Evolutionary conservation across 768 basidiomycete genomes (phyloP).

Genomic region (Serpula lacrymans): DNA sequence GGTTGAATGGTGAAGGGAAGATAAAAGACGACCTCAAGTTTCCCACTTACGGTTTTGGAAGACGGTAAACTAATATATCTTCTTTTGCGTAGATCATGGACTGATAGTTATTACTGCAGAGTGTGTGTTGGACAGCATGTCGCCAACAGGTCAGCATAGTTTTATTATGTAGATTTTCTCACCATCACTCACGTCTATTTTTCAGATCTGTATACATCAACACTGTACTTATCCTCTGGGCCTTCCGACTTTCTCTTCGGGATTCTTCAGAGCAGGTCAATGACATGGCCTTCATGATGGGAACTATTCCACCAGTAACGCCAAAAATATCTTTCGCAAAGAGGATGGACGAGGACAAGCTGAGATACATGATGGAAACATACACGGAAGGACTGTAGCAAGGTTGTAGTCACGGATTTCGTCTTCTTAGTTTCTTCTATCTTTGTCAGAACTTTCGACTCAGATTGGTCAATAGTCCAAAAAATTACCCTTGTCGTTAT

Average conservation of each 20-base stretch:
- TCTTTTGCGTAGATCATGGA: neutral
- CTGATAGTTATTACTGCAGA: slow-evolving; percentile 19
- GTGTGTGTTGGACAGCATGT: slow-evolving; percentile 60
- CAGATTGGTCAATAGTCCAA: too few species aligned
- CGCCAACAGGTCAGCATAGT: slow-evolving; percentile 15
- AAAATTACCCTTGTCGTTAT: too few species aligned
- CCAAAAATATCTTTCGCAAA: slow-evolving; percentile 55
- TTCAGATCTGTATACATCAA: slow-evolving; percentile 60
- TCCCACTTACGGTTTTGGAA: slow-evolving; percentile 49
- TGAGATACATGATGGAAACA: slow-evolving; percentile 7
- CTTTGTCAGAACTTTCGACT: too few species aligned
- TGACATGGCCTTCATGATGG: slow-evolving; percentile 56
- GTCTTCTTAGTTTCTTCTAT: too few species aligned
- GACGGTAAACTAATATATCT: slow-evolving; percentile 29
- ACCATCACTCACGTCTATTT: neutral
- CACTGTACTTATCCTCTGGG: slow-evolving; percentile 60
- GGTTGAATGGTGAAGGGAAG: slow-evolving; percentile 42
- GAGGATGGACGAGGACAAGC: slow-evolving; percentile 20
- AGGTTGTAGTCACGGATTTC: too few species aligned
- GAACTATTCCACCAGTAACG: slow-evolving; percentile 58
- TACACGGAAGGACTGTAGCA: too few species aligned
- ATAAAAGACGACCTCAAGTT: slow-evolving; percentile 42
- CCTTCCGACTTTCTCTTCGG: slow-evolving; percentile 46
- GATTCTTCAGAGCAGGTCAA: slow-evolving; percentile 56
- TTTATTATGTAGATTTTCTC: neutral